These are phyloP conservation scores for Aspergillus bridgeri DNA, from an alignment of 495 filamentous ascomycete species.

Conservation along the genomic window DNA sequence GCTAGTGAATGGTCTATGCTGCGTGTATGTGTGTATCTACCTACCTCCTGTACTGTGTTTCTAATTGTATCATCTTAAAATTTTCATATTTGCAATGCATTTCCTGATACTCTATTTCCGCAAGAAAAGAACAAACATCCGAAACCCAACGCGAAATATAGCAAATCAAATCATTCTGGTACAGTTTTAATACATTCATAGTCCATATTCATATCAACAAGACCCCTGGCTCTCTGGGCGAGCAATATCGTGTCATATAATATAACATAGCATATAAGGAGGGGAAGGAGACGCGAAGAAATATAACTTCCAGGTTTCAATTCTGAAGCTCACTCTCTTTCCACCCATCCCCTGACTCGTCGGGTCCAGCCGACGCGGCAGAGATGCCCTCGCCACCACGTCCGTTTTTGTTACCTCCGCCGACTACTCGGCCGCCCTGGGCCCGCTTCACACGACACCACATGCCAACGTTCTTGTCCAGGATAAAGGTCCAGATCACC, in stretches of 20 bases:
- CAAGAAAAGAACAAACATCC: background rate
- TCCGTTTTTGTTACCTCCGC: constrained; percentile 46
- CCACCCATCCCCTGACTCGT: constrained; percentile 44
- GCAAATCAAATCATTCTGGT: constrained; percentile 7
- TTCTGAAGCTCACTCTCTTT: constrained; percentile 52
- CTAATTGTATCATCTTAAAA: background rate
- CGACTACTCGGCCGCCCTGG: constrained; percentile 68
- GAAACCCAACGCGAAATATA: background rate
- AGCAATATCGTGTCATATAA: background rate
- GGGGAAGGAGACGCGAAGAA: background rate
- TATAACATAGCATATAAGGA: constrained; percentile 1
- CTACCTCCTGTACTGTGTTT: background rate
- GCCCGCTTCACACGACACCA: constrained; percentile 91
- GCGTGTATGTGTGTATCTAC: background rate
- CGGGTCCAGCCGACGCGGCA: constrained; percentile 35
- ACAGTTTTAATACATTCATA: background rate
- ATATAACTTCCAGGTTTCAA: constrained; percentile 18
- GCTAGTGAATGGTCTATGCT: background rate
- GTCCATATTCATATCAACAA: background rate
- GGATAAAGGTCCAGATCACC: constrained; percentile 93
- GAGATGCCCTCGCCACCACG: constrained; percentile 44
- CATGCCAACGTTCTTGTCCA: constrained; percentile 81
- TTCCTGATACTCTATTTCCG: background rate
- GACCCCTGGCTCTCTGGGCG: background rate
- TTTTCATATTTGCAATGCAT: too few relatives aligned